Conservation (phyloP, 179 eudicot genomes). For the Nepenthes alata region DNA sequence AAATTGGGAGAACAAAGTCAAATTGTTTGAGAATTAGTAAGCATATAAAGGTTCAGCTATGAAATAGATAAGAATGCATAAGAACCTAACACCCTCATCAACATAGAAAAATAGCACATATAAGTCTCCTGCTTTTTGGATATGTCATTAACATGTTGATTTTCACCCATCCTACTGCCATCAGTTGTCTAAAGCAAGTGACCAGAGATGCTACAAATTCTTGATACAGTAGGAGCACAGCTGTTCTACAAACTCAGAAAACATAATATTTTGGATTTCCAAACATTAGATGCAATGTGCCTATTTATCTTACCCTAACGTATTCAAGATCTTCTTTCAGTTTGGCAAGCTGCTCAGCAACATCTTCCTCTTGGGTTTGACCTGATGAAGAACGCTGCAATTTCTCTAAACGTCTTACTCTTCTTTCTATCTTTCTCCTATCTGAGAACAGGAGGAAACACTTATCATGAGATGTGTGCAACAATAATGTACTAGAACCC, state of each 20-base stretch:
- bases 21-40: too few relatives aligned
- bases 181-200: too few relatives aligned
- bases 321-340: constrained; percentile 95
- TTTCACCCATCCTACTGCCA: too few relatives aligned
- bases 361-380: constrained; percentile 50
- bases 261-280: not conserved
- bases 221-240: too few relatives aligned
- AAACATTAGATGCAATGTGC: not conserved
- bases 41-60: too few relatives aligned
- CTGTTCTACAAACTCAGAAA: not conserved
- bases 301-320: constrained; percentile 57
- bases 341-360: constrained; percentile 49
- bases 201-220: too few relatives aligned
- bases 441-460: constrained; percentile 23
- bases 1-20: too few relatives aligned
- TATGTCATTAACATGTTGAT: too few relatives aligned
- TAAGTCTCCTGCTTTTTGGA: too few relatives aligned
- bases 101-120: too few relatives aligned
- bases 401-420: constrained; percentile 83
- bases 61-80: too few relatives aligned
- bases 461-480: constrained; percentile 1
- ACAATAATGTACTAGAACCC: not conserved
- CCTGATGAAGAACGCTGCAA: constrained; percentile 56
- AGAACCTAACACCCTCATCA: too few relatives aligned
- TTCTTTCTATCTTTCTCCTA: constrained; percentile 79